These are phyloP conservation scores for Magnolia kwangsiensis DNA, from an alignment of 164 flowering plant genomes.

Conservation along the genomic window DNA sequence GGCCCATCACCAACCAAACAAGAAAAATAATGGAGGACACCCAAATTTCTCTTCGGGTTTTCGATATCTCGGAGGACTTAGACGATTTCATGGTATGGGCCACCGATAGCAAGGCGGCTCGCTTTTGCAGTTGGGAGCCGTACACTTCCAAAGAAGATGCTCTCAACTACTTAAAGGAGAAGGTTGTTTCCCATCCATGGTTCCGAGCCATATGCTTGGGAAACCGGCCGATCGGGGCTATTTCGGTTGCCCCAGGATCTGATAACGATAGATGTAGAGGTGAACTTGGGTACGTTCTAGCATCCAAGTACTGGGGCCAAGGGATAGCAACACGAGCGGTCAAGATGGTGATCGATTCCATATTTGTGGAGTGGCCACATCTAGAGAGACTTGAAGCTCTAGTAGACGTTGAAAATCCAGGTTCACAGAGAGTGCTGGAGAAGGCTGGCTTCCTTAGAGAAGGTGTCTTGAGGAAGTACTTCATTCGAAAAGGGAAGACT, in stretches of 20 bases:
- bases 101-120: slow-evolving; percentile 32
- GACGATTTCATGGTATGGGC: slow-evolving; percentile 47
- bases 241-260: slow-evolving; percentile 24
- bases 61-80: slow-evolving; percentile 24
- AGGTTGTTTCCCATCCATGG: slow-evolving; percentile 49
- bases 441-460: slow-evolving; percentile 47
- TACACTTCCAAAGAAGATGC: slow-evolving; percentile 46
- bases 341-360: slow-evolving; percentile 37
- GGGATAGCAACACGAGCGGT: slow-evolving; percentile 67
- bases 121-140: slow-evolving; percentile 35
- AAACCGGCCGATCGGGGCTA: slow-evolving; percentile 47
- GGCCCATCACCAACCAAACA: background rate
- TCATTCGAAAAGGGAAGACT: slow-evolving; percentile 33
- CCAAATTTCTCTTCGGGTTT: slow-evolving; percentile 28
- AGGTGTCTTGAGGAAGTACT: slow-evolving; percentile 36
- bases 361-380: slow-evolving; percentile 55
- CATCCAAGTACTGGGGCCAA: slow-evolving; percentile 56
- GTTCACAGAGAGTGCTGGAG: slow-evolving; percentile 67
- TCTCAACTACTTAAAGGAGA: slow-evolving; percentile 26
- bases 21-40: background rate
- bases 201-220: slow-evolving; percentile 54
- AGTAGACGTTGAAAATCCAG: slow-evolving; percentile 55
- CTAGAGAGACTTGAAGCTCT: slow-evolving; percentile 69
- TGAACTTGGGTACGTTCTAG: slow-evolving; percentile 63
- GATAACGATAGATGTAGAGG: slow-evolving; percentile 38